phyloP scores from a whole-genome alignment of 106 monocot species.

The Iris macrosiphon region DNA sequence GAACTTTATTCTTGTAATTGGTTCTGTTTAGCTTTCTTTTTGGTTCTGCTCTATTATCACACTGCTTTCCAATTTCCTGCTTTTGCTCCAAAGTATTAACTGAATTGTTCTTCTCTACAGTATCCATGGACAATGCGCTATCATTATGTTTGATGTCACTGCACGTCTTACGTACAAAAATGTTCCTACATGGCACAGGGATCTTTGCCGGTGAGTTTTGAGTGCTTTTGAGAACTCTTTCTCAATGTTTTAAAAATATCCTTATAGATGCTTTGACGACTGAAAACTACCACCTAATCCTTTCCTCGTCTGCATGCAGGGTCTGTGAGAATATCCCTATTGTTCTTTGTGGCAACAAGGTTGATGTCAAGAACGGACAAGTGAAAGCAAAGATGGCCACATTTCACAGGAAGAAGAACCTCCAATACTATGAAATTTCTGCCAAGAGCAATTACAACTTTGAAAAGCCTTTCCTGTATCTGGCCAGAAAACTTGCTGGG shows the following conservation, averaged over 20 bases:
- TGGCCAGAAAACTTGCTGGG: conserved; percentile 88
- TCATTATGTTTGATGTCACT: conserved; percentile 75
- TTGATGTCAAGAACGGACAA: conserved; percentile 90
- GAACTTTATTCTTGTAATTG: too few relatives aligned
- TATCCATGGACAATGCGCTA: conserved; percentile 71
- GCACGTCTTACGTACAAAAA: conserved; percentile 73
- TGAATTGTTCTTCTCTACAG: conserved; percentile 21
- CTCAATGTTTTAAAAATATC: neutral
- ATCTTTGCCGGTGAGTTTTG: conserved; percentile 56
- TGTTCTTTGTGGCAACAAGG: conserved; percentile 86
- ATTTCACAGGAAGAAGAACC: conserved; percentile 87
- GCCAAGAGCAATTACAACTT: conserved; percentile 96
- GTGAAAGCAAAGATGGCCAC: conserved; percentile 83
- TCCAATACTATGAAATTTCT: conserved; percentile 89
- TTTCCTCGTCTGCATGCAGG: conserved; percentile 17
- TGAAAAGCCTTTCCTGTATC: conserved; percentile 88
- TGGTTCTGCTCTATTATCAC: too few relatives aligned
- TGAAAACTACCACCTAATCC: neutral
- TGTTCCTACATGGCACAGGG: conserved; percentile 77
- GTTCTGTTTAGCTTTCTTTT: too few relatives aligned
- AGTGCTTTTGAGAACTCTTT: neutral
- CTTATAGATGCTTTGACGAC: too few relatives aligned
- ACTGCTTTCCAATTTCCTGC: too few relatives aligned
- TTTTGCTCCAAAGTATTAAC: neutral
- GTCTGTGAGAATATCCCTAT: conserved; percentile 88